Evolutionary conservation across 805 yeast species (phyloP), one percentile per base, ranked within the genome.

Genomic region (Wickerhamiella kurtzmanii): DNA sequence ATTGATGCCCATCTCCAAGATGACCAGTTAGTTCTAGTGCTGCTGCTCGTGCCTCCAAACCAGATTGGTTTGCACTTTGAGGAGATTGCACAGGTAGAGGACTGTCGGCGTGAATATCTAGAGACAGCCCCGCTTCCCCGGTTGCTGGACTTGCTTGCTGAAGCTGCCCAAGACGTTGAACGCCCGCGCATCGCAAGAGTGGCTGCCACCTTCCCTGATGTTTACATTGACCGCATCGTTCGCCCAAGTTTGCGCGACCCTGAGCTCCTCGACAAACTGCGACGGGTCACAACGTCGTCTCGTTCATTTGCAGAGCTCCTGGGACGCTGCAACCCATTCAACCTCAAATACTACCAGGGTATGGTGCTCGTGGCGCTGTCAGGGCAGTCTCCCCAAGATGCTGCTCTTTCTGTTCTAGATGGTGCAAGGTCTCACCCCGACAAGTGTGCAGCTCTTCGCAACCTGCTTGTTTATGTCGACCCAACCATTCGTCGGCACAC

Each of bases 41-140:
- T 53, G 38, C 35, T 53, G 43, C 43, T 53, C 18, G 49, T 46
- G 3, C 52, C 52, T 4, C 37, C 47, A 5, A 43, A 32, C 41
- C 56, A 52, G 43, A 3, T 50, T 9, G 56, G 53, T 2, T 44
- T 53, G 44, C 41, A 44, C 16, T 38, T 28, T 11, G 56, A 53
- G 35, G 56, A 53, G 19, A 32, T 52, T 2, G 53, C 43, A 6
- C 46, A 45, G 6, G 39, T 53, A 17, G 13, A 38, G 4, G 15
- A 13, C 2, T 32, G 36, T 2, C 47, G 56, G 3, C 37, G 37
- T 3, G 22, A 48, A 21, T 53, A 22, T 25, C 28, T 53, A 18
- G 39, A 36, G 17, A 13, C 18, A 1, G 35, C 48, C 1, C 41
- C 35, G 4, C 28, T 44, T 3, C 22, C 28, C 2, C 41, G 40